Evolutionary conservation across 345 rosid species (phyloP), one percentile per base, ranked within the genome.

Genomic region (Erucastrum elatum): DNA sequence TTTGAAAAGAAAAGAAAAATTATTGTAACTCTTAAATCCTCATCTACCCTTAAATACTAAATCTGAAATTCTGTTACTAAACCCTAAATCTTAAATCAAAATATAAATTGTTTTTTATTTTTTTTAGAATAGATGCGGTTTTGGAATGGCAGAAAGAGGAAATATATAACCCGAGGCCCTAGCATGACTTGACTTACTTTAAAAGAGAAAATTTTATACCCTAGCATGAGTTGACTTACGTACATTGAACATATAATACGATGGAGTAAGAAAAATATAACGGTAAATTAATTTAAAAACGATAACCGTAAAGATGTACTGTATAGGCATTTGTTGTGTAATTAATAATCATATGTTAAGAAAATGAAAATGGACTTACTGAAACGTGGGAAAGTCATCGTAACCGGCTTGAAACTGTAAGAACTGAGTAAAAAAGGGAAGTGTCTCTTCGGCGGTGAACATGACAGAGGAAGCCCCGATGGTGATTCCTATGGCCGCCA

Each of bases 371-470:
- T 34, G 56, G 37, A 75, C 94, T 5, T 83, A 90, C 96, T 59
- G 82, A 39, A 90, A 86, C 0, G 92, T 82, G 55, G 96, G 90
- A 39, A 94, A 78, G 79, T 90, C 96, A 46, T 94, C 91, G 26
- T 94, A 92, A 26, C 79, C 51, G 63, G 98, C 98, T 86, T 94
- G 72, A 70, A 94, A 94, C 75, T 88, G 96, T 81, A 90, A 87
- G 87, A 92, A 94, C 84, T 89, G 96, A 34, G 96, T 89, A 87
- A 92, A 90, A 84, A 94, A 90, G 21, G 98, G 98, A 37, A 94
- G 93, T 59, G 90, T 87, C 35, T 94, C 86, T 16, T 82, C 82
- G 13, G 88, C 90, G 1, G 88, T 85, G 72, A 83, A 97, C 94
- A 92, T 89, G 59, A 86, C 77, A 10, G 77, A 80, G 15, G 97